phyloP scores from a whole-genome alignment of 148 eudicot species.

The Arctostaphylos glauca region DNA sequence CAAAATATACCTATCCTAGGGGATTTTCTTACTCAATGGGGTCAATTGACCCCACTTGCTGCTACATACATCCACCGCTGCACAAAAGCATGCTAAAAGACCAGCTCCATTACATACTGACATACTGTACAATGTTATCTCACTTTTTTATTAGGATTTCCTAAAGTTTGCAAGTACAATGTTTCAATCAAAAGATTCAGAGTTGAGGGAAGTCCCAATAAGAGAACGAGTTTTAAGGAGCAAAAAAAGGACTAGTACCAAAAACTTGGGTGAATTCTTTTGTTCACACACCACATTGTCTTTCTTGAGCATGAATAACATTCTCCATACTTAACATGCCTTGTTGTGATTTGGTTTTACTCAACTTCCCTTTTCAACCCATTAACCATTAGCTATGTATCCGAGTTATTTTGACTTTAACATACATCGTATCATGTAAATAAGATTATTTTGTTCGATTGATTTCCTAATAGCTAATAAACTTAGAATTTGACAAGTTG shows the following conservation, averaged over 20 bases:
- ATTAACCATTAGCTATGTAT: not conserved
- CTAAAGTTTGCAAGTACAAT: no score
- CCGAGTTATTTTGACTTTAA: not conserved
- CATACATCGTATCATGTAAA: not conserved
- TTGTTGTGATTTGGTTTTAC: not conserved
- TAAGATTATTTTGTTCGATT: not conserved
- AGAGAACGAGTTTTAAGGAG: not conserved
- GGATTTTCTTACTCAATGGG: no score
- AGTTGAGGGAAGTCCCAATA: no score
- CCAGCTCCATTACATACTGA: no score
- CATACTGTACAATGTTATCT: no score
- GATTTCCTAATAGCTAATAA: conserved; percentile 2
- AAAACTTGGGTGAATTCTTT: not conserved
- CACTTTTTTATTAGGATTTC: no score
- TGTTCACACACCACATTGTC: not conserved
- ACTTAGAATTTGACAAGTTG: conserved; percentile 17
- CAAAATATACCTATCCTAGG: no score
- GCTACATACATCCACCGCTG: no score
- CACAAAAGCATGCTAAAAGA: no score
- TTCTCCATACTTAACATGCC: no score
- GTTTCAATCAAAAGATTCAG: no score
- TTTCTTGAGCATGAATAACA: not conserved
- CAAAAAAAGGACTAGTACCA: not conserved
- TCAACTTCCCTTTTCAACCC: not conserved
- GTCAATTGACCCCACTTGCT: no score